Conservation (phyloP, 352 stramenopile species). For the Blastocystis sp. region DNA sequence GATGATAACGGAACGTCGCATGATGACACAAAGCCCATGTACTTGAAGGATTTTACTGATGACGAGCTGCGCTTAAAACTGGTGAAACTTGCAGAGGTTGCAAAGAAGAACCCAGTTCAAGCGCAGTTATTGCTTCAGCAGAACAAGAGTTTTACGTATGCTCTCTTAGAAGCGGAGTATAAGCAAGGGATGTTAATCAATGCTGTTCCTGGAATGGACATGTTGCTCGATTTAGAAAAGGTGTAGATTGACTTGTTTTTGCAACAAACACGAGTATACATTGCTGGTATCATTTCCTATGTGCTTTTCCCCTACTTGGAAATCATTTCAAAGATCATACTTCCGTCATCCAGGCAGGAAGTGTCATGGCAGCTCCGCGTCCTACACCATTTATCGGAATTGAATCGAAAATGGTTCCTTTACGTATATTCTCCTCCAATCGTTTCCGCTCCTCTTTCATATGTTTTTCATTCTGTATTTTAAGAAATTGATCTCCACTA, state of each 20-base stretch:
- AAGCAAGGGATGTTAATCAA: not conserved
- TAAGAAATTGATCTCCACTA: not conserved
- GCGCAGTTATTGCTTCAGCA: not conserved
- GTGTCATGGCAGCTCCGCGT: not conserved
- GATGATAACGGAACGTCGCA: not conserved
- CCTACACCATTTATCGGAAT: not conserved
- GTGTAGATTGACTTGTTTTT: not conserved
- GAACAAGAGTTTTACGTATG: slow-evolving; percentile 2
- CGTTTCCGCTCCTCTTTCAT: not conserved
- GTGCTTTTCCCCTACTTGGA: not conserved
- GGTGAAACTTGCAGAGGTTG: not conserved
- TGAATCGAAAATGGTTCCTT: not conserved
- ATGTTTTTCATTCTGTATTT: slow-evolving; percentile 19
- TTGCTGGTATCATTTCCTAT: not conserved
- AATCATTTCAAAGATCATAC: not conserved
- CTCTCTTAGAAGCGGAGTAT: slow-evolving; percentile 22
- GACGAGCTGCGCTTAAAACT: not conserved
- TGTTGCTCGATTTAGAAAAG: not conserved
- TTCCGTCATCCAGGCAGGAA: slow-evolving; percentile 37
- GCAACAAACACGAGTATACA: not conserved
- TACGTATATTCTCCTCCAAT: slow-evolving; percentile 9
- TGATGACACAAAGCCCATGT: not conserved
- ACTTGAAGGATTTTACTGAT: slow-evolving; percentile 1
- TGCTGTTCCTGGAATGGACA: slow-evolving; percentile 25
- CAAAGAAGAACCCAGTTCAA: slow-evolving; percentile 12